Conservation (phyloP, 2,329 filamentous ascomycete species). For the Beauveria sp. region DNA sequence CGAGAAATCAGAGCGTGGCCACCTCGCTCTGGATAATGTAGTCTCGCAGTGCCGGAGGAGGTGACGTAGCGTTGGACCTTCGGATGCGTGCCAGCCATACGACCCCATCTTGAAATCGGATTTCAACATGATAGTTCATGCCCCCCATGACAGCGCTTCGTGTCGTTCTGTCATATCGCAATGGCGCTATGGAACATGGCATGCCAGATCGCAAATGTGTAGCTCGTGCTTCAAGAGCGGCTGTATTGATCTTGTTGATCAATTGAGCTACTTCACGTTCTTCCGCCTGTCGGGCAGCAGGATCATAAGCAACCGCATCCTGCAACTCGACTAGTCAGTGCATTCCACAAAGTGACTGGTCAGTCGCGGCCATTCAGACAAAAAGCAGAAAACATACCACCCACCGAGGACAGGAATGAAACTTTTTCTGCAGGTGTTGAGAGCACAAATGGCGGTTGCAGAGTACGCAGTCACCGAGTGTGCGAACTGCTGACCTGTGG, state of each 20-base stretch:
- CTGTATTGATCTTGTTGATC: conserved; percentile 27
- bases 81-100: conserved; percentile 36
- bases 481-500: conserved; percentile 25
- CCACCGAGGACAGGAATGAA: conserved; percentile 30
- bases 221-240: conserved; percentile 29
- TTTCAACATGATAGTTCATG: conserved; percentile 36
- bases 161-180: conserved; percentile 27
- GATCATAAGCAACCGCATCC: conserved; percentile 28
- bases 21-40: conserved; percentile 33
- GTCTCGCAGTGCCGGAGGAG: conserved; percentile 25
- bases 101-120: conserved; percentile 35
- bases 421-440: conserved; percentile 23
- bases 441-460: conserved; percentile 32
- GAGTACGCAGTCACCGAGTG: conserved; percentile 29
- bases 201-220: conserved; percentile 27
- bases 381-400: conserved; percentile 23
- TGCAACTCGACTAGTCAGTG: conserved; percentile 15
- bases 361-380: conserved; percentile 9
- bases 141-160: conserved; percentile 34
- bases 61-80: conserved; percentile 31
- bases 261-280: conserved; percentile 25
- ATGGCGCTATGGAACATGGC: conserved; percentile 26
- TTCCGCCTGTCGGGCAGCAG: conserved; percentile 26
- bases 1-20: conserved; percentile 30
- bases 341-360: no score